A percentile compares a stretch with the other conserved stretches of the same genome.
Conservation (phyloP, 163 green algal genomes). For the Scenedesmus sp. region DNA sequence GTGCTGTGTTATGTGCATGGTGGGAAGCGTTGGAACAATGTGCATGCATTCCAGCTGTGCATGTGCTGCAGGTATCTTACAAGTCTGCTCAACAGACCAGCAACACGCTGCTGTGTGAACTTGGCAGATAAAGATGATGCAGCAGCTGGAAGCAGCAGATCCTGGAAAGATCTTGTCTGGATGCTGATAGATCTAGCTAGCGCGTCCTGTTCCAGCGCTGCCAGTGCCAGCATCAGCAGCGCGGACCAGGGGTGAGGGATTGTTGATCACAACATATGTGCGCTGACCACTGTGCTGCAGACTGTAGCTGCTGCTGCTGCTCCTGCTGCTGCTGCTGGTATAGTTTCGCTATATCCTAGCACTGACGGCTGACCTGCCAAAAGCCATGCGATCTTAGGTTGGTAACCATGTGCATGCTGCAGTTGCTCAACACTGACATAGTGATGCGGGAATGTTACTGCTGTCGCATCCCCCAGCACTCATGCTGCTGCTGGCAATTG, state of each 20-base stretch:
- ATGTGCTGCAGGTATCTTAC: neutral
- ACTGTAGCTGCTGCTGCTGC: constrained; percentile 4
- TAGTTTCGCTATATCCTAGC: constrained; percentile 67
- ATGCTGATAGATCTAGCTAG: neutral
- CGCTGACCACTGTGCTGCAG: neutral
- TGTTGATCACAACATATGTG: neutral
- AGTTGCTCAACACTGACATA: neutral
- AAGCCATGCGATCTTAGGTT: neutral
- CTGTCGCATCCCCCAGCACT: too few relatives aligned
- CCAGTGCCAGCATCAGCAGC: neutral
- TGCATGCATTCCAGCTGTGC: neutral
- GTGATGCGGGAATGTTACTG: neutral
- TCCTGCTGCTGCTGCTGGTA: constrained; percentile 38
- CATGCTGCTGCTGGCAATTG: too few relatives aligned
- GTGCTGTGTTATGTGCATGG: neutral
- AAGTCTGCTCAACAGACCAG: too few relatives aligned
- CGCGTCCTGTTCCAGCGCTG: neutral
- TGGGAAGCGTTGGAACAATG: neutral
- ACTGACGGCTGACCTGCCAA: neutral
- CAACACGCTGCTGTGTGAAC: neutral
- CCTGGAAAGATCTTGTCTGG: neutral
- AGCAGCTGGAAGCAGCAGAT: neutral
- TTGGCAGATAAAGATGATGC: neutral
- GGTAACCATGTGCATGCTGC: neutral
- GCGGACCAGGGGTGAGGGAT: too few relatives aligned